Percentiles rank a stretch among this genome's conserved stretches.
Conservation (phyloP, 768 basidiomycete species). For the Russula abietina region DNA sequence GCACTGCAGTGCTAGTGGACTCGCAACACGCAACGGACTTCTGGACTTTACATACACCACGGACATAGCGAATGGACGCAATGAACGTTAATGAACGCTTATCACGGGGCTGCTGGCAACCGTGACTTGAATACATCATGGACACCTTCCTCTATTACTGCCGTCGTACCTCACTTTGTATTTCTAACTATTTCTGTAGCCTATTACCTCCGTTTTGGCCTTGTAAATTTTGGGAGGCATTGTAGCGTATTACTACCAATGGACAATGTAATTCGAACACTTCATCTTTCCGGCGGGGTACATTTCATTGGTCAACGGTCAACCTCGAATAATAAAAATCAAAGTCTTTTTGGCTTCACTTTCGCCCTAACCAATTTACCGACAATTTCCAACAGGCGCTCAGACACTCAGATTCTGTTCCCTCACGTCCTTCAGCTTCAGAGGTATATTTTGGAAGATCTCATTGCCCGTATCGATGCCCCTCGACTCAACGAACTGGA, state of each 20-base stretch:
- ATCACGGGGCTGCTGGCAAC: not conserved
- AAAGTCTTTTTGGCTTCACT: too few relatives aligned
- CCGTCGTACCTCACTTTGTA: not conserved
- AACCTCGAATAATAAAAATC: too few relatives aligned
- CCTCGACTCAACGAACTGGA: too few relatives aligned
- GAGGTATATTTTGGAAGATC: too few relatives aligned
- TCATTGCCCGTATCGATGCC: too few relatives aligned
- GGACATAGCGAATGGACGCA: not conserved
- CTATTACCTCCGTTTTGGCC: not conserved
- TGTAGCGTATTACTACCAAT: not conserved
- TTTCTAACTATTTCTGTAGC: constrained; percentile 7
- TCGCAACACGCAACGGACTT: not conserved
- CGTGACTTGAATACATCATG: not conserved
- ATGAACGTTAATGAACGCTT: not conserved
- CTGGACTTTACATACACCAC: not conserved
- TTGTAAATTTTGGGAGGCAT: not conserved
- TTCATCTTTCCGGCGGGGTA: too few relatives aligned
- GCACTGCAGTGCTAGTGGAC: not conserved
- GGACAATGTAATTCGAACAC: not conserved
- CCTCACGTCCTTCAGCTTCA: too few relatives aligned
- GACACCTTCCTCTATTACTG: not conserved
- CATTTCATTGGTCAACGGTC: too few relatives aligned
- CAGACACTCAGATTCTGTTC: too few relatives aligned
- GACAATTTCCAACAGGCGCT: too few relatives aligned
- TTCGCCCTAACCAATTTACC: too few relatives aligned